Conservation (phyloP, 2,329 filamentous ascomycete species). For the Penicillium sp. region DNA sequence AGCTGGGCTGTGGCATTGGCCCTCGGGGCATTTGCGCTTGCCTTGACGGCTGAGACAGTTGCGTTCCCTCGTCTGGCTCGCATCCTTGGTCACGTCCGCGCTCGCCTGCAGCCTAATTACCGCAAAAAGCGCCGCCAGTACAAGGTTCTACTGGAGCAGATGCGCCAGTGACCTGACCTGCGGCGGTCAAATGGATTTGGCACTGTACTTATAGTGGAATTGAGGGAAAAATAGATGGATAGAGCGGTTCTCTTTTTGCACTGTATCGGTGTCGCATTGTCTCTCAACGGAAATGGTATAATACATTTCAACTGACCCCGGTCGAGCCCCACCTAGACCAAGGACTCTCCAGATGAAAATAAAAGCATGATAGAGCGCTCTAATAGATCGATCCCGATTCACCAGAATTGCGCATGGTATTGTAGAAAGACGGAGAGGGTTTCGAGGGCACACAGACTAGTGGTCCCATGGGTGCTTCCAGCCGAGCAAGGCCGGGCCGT, state of each 20-base stretch:
- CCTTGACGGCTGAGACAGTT: slow-evolving; percentile 74
- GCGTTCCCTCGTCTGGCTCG: slow-evolving; percentile 73
- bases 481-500: slow-evolving; percentile 87
- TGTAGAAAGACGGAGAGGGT: neutral
- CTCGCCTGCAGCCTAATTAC: slow-evolving; percentile 60
- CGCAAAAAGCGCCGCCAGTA: slow-evolving; percentile 85
- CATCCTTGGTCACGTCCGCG: slow-evolving; percentile 67
- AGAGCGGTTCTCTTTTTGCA: slow-evolving; percentile 12
- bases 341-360: slow-evolving; percentile 18
- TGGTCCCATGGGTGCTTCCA: slow-evolving; percentile 98
- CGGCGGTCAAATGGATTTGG: neutral
- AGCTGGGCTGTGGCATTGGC: slow-evolving; percentile 74
- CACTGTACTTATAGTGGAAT: slow-evolving; percentile 22
- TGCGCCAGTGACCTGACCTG: slow-evolving; percentile 47
- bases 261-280: slow-evolving; percentile 19
- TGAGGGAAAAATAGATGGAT: slow-evolving; percentile 20
- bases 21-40: slow-evolving; percentile 68
- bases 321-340: slow-evolving; percentile 10
- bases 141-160: slow-evolving; percentile 77
- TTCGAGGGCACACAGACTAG: slow-evolving; percentile 47
- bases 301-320: slow-evolving; percentile 30
- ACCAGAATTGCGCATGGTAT: slow-evolving; percentile 6
- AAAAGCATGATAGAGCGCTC: slow-evolving; percentile 4
- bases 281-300: slow-evolving; percentile 31
- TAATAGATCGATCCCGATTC: neutral